These are phyloP conservation scores for Globisporangium recalcitrans DNA, from an alignment of 352 stramenopile species.

Conservation along the genomic window DNA sequence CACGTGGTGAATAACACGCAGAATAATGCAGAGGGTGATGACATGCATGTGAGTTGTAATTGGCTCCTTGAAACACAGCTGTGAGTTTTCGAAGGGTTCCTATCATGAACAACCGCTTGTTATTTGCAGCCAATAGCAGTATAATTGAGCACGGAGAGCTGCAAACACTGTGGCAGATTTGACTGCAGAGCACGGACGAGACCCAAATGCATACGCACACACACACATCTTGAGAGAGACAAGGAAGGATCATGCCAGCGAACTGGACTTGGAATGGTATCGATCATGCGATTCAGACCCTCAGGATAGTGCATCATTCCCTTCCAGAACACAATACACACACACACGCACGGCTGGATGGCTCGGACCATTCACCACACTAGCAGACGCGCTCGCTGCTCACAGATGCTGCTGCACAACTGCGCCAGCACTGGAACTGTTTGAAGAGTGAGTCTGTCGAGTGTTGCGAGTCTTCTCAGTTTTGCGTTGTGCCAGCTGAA, in stretches of 20 bases:
- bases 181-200: constrained; percentile 44
- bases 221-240: neutral
- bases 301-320: constrained; percentile 83
- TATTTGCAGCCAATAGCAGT: constrained; percentile 87
- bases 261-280: constrained; percentile 80
- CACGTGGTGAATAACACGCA: no score
- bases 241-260: constrained; percentile 78
- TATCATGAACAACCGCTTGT: constrained; percentile 87
- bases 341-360: neutral
- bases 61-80: constrained; percentile 80
- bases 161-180: constrained; percentile 87
- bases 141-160: constrained; percentile 59
- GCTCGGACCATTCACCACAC: neutral
- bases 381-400: neutral
- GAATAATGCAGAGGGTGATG: neutral
- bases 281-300: constrained; percentile 76
- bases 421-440: neutral
- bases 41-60: constrained; percentile 71
- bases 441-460: constrained; percentile 6
- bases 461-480: no score
- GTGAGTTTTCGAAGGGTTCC: constrained; percentile 76
- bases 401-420: neutral
- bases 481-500: neutral
- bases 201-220: neutral
- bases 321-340: constrained; percentile 22